Percentiles rank a stretch among this genome's conserved stretches.
Conservation (phyloP, 192 early-diverging fungal species). For the Coemansia furcata region DNA sequence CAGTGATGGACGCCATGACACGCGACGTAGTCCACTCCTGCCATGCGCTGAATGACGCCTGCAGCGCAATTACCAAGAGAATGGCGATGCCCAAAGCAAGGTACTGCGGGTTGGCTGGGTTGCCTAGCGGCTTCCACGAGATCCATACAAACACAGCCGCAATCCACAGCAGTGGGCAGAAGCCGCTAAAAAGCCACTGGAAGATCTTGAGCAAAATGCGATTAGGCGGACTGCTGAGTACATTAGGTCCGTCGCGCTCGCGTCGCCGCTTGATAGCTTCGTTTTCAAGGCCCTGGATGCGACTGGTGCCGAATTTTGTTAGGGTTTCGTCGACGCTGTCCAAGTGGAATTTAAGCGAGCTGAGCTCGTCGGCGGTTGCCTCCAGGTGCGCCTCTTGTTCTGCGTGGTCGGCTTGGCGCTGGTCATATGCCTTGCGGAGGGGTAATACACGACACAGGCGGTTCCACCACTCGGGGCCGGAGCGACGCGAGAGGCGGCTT, state of each 20-base stretch:
- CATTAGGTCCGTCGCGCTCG: constrained; percentile 2
- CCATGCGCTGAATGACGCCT: constrained; percentile 59
- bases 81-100: constrained; percentile 42
- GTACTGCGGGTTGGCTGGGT: constrained; percentile 24
- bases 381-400: not conserved
- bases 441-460: not conserved
- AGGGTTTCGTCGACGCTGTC: not conserved
- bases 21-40: constrained; percentile 59
- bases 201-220: constrained; percentile 20
- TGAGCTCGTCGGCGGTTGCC: not conserved
- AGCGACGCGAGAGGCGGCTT: not conserved
- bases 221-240: not conserved
- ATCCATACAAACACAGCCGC: constrained; percentile 57
- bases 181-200: constrained; percentile 61
- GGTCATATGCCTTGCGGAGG: not conserved
- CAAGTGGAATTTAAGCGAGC: constrained; percentile 5
- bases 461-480: not conserved
- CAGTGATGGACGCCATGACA: constrained; percentile 66
- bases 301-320: constrained; percentile 8
- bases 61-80: constrained; percentile 58
- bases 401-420: not conserved
- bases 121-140: constrained; percentile 53
- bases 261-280: not conserved
- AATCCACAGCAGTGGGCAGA: constrained; percentile 61
- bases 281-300: constrained; percentile 9